Percentiles rank a stretch among this genome's conserved stretches.
Conservation (phyloP, 352 stramenopile species). For the Globisporangium yorkense region DNA sequence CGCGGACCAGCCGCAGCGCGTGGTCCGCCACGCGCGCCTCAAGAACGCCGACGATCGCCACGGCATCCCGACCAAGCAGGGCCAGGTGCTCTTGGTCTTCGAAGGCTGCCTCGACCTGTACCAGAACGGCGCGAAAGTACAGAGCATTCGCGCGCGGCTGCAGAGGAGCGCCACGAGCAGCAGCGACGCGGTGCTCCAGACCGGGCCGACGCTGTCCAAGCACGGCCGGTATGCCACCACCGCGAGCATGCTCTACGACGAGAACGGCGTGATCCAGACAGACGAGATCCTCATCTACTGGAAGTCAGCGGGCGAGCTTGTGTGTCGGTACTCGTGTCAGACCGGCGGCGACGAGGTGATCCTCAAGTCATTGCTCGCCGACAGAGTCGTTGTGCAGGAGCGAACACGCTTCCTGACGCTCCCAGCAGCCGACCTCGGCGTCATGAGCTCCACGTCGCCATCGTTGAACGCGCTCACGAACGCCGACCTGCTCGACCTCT, state of each 20-base stretch:
- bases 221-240: conserved; percentile 11
- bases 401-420: conserved; percentile 38
- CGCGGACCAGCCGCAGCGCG: conserved; percentile 35
- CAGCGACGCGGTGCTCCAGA: neutral
- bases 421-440: conserved; percentile 27
- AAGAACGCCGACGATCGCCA: conserved; percentile 31
- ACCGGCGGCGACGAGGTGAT: conserved; percentile 56
- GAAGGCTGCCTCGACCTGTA: conserved; percentile 50
- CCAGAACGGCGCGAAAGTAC: conserved; percentile 32
- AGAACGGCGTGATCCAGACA: conserved; percentile 23
- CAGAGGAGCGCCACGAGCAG: conserved; percentile 4
- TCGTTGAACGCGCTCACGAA: conserved; percentile 66
- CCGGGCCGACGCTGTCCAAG: conserved; percentile 13
- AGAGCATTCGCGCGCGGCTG: conserved; percentile 30
- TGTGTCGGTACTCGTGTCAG: conserved; percentile 60
- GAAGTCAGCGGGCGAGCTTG: conserved; percentile 47
- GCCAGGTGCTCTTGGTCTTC: conserved; percentile 44
- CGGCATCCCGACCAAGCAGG: conserved; percentile 20
- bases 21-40: conserved; percentile 42
- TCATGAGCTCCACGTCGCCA: conserved; percentile 15
- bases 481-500: conserved; percentile 50
- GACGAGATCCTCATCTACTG: conserved; percentile 61
- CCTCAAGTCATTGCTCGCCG: conserved; percentile 46
- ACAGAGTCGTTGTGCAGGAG: conserved; percentile 36
- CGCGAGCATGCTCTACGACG: conserved; percentile 18